Conservation (phyloP, 1,139 yeast species). For the Candida glucosophila region DNA sequence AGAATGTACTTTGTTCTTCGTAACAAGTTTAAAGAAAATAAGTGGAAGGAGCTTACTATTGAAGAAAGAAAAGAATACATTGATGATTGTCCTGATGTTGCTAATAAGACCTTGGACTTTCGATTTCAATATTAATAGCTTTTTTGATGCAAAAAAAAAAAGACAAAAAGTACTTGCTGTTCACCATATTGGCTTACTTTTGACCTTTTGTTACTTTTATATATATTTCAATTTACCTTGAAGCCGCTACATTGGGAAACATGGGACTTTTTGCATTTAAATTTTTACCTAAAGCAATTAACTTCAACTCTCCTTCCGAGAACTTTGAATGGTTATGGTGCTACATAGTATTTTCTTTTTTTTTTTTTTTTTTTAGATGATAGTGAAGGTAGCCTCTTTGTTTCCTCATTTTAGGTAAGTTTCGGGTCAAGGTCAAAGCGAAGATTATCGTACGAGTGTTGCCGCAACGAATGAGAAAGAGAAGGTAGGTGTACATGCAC, state of each 20-base stretch:
- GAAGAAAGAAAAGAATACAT: slow-evolving; percentile 39
- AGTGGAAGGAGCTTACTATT: slow-evolving; percentile 37
- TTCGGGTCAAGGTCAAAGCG: background rate
- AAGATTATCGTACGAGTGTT: background rate
- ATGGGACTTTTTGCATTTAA: too few species aligned
- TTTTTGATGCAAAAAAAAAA: too few species aligned
- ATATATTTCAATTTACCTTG: too few species aligned
- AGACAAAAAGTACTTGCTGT: too few species aligned
- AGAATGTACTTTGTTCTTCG: slow-evolving; percentile 24
- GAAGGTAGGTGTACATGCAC: background rate
- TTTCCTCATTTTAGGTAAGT: background rate
- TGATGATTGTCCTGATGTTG: slow-evolving; percentile 32
- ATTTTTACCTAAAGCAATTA: too few species aligned
- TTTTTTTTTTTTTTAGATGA: background rate
- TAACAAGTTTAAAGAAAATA: slow-evolving; percentile 30
- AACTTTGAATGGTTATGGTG: too few species aligned
- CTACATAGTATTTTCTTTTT: too few species aligned
- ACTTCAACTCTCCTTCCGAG: too few species aligned
- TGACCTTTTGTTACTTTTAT: too few species aligned
- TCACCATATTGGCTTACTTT: too few species aligned
- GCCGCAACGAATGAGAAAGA: background rate
- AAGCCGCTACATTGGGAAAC: too few species aligned
- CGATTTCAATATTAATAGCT: slow-evolving; percentile 12
- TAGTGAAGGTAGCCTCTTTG: background rate
- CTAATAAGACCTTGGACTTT: slow-evolving; percentile 47